Base-by-base conservation (phyloP, 192 early-diverging fungal genomes). In the Funneliformis mosseae region DNA sequence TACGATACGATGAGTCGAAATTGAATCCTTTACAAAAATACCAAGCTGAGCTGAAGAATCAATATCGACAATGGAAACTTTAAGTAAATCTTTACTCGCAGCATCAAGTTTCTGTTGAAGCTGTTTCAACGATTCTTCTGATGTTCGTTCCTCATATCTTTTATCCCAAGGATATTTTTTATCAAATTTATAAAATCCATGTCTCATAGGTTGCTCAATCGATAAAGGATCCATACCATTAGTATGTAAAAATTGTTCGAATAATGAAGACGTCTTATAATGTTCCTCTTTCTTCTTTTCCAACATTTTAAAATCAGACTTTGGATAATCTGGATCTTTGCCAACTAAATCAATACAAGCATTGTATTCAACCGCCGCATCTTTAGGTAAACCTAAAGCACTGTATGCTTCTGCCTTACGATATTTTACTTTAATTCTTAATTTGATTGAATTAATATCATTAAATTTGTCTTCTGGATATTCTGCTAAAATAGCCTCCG, bases 131-230 rank as follows among this genome's bases (percentile, higher is more conserved):
- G 18, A 25, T 48, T 48, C 9, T 14, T 55, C 25, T 1, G 41
- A 48, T 27, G 23, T 5, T 27, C 72, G 41, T n/a, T 48, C 43
- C 25, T 74, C 72, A n/a, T 48, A 18, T 27, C 25, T 43, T 69
- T 21, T 45, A 50, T 74, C 72, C 72, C 72, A 74, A n/a, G 72
- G 72, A 74, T 74, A 74, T 21, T 21, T 28, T 25, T 25, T 7
- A 16, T 67, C n/a, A 50, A 50, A 74, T 74, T 74, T 48, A 16
- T 50, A n/a, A 23, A 48, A 27, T 23, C 72, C 72, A 55, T 74
- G 38, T 23, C 39, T 38, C 27, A 8, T 21, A 28, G 0, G 4
- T 21, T 41, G 5, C 42, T 21, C 14, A 55, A 5, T n/a, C 21
- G 18, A 21, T 18, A 21, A 6, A 55, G 5, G 21, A 33, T 33